These are phyloP conservation scores for Cordyceps cateniannulata DNA, from an alignment of 2,329 filamentous ascomycete genomes.

Conservation along the genomic window DNA sequence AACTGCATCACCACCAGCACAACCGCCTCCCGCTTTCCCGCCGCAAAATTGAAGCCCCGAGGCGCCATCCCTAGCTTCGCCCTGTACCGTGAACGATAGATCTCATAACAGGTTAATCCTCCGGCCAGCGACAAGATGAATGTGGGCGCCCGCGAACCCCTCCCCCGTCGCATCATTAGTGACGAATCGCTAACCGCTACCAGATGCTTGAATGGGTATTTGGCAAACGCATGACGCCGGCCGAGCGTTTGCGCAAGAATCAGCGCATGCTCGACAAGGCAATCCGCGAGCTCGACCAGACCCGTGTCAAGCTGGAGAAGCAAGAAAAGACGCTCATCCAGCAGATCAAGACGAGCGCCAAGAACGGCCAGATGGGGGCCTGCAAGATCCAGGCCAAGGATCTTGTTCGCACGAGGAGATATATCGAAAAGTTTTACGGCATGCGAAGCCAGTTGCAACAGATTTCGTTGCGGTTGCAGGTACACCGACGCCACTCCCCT, in stretches of 20 bases:
- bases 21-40: background rate
- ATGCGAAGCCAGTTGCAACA: conserved; percentile 97
- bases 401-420: conserved; percentile 83
- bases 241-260: conserved; percentile 85
- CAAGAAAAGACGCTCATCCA: conserved; percentile 95
- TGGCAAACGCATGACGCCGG: conserved; percentile 97
- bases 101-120: background rate
- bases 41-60: background rate
- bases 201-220: conserved; percentile 99
- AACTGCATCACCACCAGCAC: background rate
- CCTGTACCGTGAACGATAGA: background rate
- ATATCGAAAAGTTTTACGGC: conserved; percentile 96
- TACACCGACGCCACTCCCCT: conserved; percentile 28
- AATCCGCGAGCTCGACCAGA: conserved; percentile 90
- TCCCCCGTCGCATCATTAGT: conserved; percentile 10
- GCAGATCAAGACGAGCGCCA: conserved; percentile 97
- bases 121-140: conserved; percentile 42
- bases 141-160: conserved; percentile 32
- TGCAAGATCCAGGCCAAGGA: conserved; percentile 99
- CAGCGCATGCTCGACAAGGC: conserved; percentile 96
- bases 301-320: conserved; percentile 92
- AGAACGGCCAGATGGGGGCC: conserved; percentile 97
- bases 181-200: conserved; percentile 13
- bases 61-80: background rate
- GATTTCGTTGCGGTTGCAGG: conserved; percentile 90